phyloP scores from a whole-genome alignment of 2,329 filamentous ascomycete genomes.

The Blumeriella jaapii region DNA sequence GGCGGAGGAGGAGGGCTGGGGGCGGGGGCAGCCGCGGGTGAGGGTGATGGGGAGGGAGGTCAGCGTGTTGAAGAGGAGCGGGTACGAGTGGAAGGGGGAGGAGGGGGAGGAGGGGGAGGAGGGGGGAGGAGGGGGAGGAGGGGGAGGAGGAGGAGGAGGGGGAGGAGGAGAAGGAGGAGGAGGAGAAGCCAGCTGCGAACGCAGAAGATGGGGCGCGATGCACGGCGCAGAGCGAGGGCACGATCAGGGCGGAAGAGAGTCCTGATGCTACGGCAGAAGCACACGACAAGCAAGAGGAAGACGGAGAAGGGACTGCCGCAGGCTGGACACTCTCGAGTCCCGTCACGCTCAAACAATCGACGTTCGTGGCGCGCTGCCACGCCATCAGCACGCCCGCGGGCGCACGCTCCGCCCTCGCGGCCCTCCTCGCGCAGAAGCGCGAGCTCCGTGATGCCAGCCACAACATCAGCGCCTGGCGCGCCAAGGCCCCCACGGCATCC shows the following conservation, averaged over 20 bases:
- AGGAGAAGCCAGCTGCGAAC: background rate
- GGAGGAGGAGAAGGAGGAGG: conserved; percentile 32
- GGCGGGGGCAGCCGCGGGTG: conserved; percentile 58
- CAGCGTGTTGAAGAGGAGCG: conserved; percentile 64
- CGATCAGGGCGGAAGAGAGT: background rate
- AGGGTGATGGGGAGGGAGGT: conserved; percentile 64
- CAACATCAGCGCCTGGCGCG: conserved; percentile 32
- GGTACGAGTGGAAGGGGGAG: conserved; percentile 45
- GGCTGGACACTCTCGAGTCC: conserved; percentile 41
- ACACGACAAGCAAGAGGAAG: no score
- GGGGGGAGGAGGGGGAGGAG: conserved; percentile 62
- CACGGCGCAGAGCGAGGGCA: background rate
- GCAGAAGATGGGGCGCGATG: background rate
- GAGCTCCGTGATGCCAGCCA: conserved; percentile 43
- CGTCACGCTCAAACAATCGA: conserved; percentile 41
- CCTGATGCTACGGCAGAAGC: no score
- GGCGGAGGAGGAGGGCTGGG: conserved; percentile 61
- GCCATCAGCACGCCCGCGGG: conserved; percentile 30
- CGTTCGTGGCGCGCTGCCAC: conserved; percentile 45
- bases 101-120: conserved; percentile 35
- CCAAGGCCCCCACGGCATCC: conserved; percentile 13
- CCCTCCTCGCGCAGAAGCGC: conserved; percentile 37
- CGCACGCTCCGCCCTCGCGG: conserved; percentile 34
- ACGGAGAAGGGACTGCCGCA: background rate
- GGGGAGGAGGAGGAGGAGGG: conserved; percentile 73